Base-by-base conservation (phyloP, 2,329 filamentous ascomycete species). In the Aspergillus novofumigatus region DNA sequence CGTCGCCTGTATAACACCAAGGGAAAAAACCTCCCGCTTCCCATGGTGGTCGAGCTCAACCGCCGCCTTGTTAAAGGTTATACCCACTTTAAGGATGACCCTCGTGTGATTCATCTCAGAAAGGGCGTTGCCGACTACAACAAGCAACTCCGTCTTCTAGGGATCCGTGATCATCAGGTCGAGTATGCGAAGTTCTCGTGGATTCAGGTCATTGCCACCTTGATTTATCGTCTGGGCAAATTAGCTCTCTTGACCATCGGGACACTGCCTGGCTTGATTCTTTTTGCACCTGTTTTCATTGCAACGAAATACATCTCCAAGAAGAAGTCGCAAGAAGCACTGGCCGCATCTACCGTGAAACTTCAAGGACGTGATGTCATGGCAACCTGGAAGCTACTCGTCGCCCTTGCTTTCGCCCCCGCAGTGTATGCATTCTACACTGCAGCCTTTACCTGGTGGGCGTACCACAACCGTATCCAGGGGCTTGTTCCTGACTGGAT, bases 1-100 rank as follows among this genome's bases (percentile, higher is more conserved):
- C 86, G 94, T 60, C 86, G 94, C 51, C 81, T 99, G 28, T 99
- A 99, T 77, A 97, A 96, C 69, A 90, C 92, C 10, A 94, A 91
- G 51, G 91, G 92, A 66, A 96, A 93, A 78, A 96, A 96, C 74
- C 82, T 97, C 41, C 93, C 93, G 6, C 82, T 97, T 23, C 91
- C 93, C 0, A 89, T 93, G 69, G 90, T 97, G 9, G 90, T 97
- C 32, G 94, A 99, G 77, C 84, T 99, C 52, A 97, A 97, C 76
- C 85, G 93, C 52, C 87, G 93, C 38, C 83, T 99, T 5, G 89
- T 95, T 56, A 88, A 93, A 73, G 93, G 93, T 26, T 99, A 97
- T 70, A 90, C 90, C 54, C 87, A 89, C 55, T 97, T 93, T 81
- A 96, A 96, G 77, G 87, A 95, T 60, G 92, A 97, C 67, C 88